Base-by-base conservation (phyloP, 176 grass and related monocot species). In the Saccharum officinarum region DNA sequence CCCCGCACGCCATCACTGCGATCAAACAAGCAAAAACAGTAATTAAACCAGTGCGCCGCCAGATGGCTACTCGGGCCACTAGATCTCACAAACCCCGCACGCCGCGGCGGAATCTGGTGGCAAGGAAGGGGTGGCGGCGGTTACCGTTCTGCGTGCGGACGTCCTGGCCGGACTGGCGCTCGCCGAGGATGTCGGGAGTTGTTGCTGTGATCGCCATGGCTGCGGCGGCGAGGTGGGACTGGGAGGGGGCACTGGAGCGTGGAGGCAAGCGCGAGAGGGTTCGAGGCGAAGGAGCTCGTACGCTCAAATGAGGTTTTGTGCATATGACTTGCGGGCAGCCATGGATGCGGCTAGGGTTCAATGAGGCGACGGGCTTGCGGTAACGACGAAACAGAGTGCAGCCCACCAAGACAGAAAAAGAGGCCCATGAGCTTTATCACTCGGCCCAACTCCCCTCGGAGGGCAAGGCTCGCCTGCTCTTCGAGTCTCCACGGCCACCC, bases 151-250 rank as follows among this genome's bases (percentile, higher is more conserved):
- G 90, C 4, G 94, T 92, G 87, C 94, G 94, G 16, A 96, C 97
- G 82, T 95, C 97, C 86, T 99, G 93, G 38, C 93, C 94, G 25
- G 92, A 94, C 79, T 99, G 97, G 71, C 97, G 94, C 60, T 99
- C 97, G 36, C 97, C 97, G 55, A 96, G 73, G 75, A 99, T 96
- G 75, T 96, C 97, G 31, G 84, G 88, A 2, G 90, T 94, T 81
- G 84, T 79, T 14, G 84, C 81, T 4, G 89, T 75, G 75, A 92
- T 89, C 84, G 86, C 84, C 96, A 98, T 95, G 87, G 66, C 73
- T 20, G 20, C 69, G 31, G 80, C 75, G n/a, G 80, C 50, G 75
- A 36, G 15, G 63, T 10, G 45, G 54, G 22, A 13, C 28, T 28
- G 28, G 28, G 28, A 16, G 20, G 47, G 41, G 3, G 15, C 26